Evolutionary conservation across 2,329 filamentous ascomycete species (phyloP), one percentile per base, ranked within the genome.

Genomic region (Botrytis fabae): DNA sequence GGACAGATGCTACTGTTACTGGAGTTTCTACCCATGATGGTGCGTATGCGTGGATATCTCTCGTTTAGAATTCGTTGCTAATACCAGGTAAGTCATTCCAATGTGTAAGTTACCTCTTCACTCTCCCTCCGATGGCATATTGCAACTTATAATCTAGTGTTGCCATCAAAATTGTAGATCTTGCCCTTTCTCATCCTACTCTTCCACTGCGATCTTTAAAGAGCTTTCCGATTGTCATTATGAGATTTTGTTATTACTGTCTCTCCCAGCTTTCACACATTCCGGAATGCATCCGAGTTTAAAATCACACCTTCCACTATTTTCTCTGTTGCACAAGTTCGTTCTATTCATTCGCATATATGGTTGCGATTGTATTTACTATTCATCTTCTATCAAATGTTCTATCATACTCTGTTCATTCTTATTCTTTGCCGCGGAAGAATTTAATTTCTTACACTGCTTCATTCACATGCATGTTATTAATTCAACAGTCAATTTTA

Each of bases 1-100:
- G 5, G 16, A 42, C 2, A 6, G 7, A 42, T 62, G 6, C 25
- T n/a, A 10, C 0, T 35, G 7, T n/a, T 6, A 5, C 22, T 18
- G 6, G 20, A 16, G 28, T 4, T 32, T 51, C 28, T 48, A 32
- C 12, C 10, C 12, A 46, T 32, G 3, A 32, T 57, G 14, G 16
- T 28, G 1, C 2, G 0, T 44, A 28, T 14, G 28, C 7, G 7
- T 51, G 1, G 12, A 2, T 5, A 7, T n/a, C 7, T n/a, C 14
- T 20, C 7, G 8, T 22, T 38, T n/a, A 32, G 9, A 7, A 25
- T 4, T 9, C 7, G 40, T 18, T n/a, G 16, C 22, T 16, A 18
- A 35, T n/a, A n/a, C 7, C 7, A n/a, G 7, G 14, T 18, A 18
- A 18, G 2, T 22, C 28, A 2, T 1, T 4, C 0, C 7, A 42